These are phyloP conservation scores for Epichloe aotearoae DNA, from an alignment of 2,329 filamentous ascomycete genomes.

Conservation along the genomic window DNA sequence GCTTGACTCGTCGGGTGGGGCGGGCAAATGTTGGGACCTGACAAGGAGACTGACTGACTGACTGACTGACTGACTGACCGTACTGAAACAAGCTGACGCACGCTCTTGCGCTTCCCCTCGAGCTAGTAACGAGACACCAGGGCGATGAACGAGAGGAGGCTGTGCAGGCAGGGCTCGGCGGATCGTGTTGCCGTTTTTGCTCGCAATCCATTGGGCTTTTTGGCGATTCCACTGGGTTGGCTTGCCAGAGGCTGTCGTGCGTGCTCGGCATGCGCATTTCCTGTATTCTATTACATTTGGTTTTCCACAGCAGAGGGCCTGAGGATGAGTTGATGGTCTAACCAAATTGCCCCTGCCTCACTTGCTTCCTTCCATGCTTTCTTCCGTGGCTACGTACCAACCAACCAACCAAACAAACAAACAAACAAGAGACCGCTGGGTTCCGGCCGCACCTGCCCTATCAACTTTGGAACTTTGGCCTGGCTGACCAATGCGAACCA, in stretches of 20 bases:
- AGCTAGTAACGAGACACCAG: not conserved
- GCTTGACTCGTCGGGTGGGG: constrained; percentile 5
- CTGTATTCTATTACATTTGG: not conserved
- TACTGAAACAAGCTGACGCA: not conserved
- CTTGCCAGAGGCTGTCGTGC: not conserved
- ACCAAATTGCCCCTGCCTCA: not conserved
- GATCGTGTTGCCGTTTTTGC: not conserved
- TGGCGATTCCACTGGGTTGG: not conserved
- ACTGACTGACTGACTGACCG: too few species aligned
- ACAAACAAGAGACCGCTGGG: too few species aligned
- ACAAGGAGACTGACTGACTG: not conserved
- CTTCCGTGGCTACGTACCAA: not conserved
- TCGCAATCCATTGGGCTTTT: too few species aligned
- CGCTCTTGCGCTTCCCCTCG: not conserved
- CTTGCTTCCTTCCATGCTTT: not conserved
- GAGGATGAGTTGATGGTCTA: not conserved
- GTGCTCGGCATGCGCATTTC: not conserved
- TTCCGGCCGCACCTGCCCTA: not conserved
- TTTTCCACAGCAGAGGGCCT: not conserved
- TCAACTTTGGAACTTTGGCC: not conserved
- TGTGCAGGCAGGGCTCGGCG: not conserved
- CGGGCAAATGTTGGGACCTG: not conserved
- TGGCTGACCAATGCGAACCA: not conserved
- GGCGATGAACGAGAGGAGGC: too few species aligned
- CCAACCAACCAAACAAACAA: too few species aligned